phyloP scores from a whole-genome alignment of 2,329 filamentous ascomycete species.

The Thyridium curvatum region DNA sequence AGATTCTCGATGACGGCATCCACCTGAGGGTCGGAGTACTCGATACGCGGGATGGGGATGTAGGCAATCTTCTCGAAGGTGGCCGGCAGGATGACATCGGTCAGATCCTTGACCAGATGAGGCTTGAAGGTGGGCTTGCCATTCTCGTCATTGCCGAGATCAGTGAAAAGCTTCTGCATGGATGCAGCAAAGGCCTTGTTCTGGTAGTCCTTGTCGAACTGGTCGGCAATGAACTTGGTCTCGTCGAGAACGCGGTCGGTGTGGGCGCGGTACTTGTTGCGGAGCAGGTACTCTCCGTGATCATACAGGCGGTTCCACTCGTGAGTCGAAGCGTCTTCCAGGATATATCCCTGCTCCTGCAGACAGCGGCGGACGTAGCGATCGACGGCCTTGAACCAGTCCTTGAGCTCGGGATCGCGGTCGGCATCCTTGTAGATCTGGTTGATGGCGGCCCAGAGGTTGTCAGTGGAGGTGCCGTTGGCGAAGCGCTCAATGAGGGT shows the following conservation, averaged over 20 bases:
- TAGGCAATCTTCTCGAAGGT: conserved; percentile 83
- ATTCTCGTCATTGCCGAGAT: conserved; percentile 80
- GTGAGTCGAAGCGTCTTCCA: conserved; percentile 70
- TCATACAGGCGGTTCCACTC: conserved; percentile 86
- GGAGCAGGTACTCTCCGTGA: conserved; percentile 76
- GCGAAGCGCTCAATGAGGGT: conserved; percentile 91
- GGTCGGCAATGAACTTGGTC: conserved; percentile 78
- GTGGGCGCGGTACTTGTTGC: conserved; percentile 79
- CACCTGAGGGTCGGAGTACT: conserved; percentile 77
- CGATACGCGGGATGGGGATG: conserved; percentile 83
- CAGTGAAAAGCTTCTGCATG: conserved; percentile 74
- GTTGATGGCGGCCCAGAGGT: conserved; percentile 79
- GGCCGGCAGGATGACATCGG: conserved; percentile 76
- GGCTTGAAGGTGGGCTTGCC: conserved; percentile 90
- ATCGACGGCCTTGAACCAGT: conserved; percentile 81
- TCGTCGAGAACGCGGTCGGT: conserved; percentile 85
- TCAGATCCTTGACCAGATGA: conserved; percentile 83
- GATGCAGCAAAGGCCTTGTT: conserved; percentile 76
- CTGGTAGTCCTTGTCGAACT: conserved; percentile 83
- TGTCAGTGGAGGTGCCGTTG: conserved; percentile 84
- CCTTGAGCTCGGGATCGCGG: conserved; percentile 74
- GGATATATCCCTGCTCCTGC: conserved; percentile 84
- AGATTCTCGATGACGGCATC: conserved; percentile 93
- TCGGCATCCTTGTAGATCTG: conserved; percentile 84
- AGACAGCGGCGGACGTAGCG: conserved; percentile 75